These are phyloP conservation scores for Tricholoma terreum DNA, from an alignment of 768 basidiomycete species.

Conservation along the genomic window DNA sequence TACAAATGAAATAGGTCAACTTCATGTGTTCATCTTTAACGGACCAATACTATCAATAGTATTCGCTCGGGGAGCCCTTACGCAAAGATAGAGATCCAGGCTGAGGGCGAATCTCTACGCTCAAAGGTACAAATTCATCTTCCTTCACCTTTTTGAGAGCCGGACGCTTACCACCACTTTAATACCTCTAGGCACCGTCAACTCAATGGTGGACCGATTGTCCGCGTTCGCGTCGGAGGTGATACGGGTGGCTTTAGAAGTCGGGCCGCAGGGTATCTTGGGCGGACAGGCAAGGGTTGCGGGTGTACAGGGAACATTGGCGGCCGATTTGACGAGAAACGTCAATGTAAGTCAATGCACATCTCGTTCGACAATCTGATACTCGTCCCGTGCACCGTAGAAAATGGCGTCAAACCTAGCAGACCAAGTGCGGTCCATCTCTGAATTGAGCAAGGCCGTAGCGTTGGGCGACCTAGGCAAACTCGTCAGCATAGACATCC, in stretches of 20 bases:
- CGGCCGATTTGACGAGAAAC: slow-evolving; percentile 79
- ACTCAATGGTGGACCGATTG: no score
- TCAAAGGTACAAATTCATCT: slow-evolving; percentile 47
- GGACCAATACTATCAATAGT: slow-evolving; percentile 91
- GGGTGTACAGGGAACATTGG: no score
- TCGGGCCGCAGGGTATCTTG: no score
- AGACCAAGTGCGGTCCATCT: slow-evolving; percentile 87
- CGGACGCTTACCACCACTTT: no score
- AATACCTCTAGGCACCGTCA: no score
- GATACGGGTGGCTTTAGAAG: slow-evolving; percentile 75
- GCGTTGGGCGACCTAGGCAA: slow-evolving; percentile 82
- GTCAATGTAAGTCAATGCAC: slow-evolving; percentile 73
- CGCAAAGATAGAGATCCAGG: no score
- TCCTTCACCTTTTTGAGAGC: no score
- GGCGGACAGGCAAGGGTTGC: no score
- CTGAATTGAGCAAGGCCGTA: slow-evolving; percentile 85
- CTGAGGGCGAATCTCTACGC: slow-evolving; percentile 80
- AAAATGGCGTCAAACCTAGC: slow-evolving; percentile 87
- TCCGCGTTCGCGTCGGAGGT: slow-evolving; percentile 84
- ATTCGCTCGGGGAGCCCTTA: no score
- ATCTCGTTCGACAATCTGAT: no score
- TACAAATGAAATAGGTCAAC: slow-evolving; percentile 67
- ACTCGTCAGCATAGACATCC: slow-evolving; percentile 87
- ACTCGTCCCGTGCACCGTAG: no score
- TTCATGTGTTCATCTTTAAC: no score